phyloP scores from a whole-genome alignment of 192 early-diverging fungal genomes.

The Irineochytrium annulatum region DNA sequence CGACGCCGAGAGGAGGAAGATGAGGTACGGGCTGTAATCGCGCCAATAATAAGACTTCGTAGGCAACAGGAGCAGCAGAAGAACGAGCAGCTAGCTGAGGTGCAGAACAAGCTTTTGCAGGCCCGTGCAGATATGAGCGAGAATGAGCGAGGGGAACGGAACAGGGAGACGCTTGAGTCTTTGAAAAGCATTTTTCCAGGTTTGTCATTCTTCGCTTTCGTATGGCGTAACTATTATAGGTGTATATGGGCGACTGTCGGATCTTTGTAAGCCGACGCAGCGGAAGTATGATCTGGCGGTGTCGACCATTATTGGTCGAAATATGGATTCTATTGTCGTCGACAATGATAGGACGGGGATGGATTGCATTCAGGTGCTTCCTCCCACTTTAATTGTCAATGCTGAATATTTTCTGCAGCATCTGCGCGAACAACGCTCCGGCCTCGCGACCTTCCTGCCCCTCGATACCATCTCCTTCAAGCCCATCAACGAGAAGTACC shows the following conservation, averaged over 20 bases:
- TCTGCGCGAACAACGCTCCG: conserved; percentile 85
- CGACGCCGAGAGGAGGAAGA: conserved; percentile 59
- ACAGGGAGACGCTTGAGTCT: conserved; percentile 71
- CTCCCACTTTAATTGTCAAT: neutral
- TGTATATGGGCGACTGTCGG: conserved; percentile 82
- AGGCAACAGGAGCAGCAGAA: conserved; percentile 66
- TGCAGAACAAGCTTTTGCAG: conserved; percentile 70
- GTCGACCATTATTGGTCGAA: conserved; percentile 80
- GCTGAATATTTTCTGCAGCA: conserved; percentile 45
- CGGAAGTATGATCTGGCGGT: conserved; percentile 85
- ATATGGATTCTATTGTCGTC: conserved; percentile 93
- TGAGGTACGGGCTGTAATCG: conserved; percentile 39
- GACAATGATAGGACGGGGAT: conserved; percentile 88
- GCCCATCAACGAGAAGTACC: conserved; percentile 74
- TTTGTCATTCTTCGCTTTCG: conserved; percentile 10
- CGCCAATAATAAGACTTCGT: neutral
- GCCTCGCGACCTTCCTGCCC: conserved; percentile 92
- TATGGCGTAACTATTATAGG: conserved; percentile 21
- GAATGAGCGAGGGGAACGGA: conserved; percentile 70
- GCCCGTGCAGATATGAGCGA: conserved; percentile 81
- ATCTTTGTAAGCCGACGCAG: conserved; percentile 91
- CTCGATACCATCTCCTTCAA: conserved; percentile 74
- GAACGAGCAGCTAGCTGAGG: conserved; percentile 80
- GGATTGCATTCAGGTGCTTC: conserved; percentile 81
- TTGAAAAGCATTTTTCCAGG: conserved; percentile 85